Evolutionary conservation across 129 eudicot genomes (phyloP).

Genomic region (Flaveria trinervia): DNA sequence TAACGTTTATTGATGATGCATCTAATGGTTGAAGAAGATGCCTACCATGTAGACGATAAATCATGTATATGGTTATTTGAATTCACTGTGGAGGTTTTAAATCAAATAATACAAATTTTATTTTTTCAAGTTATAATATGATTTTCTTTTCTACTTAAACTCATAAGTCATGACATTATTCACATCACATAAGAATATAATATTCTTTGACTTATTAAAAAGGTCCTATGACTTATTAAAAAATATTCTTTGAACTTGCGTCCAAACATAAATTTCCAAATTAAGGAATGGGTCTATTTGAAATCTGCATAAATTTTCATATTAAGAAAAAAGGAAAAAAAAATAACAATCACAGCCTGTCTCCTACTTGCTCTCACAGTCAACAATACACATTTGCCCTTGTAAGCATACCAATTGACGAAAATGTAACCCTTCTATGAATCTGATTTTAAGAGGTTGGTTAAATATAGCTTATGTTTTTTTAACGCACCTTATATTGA

Average conservation of each 20-base stretch:
- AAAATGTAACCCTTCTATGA: too few relatives aligned
- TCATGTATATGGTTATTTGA: neutral
- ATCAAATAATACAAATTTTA: neutral
- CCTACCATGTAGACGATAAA: neutral
- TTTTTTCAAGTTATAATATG: neutral
- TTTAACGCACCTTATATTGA: too few relatives aligned
- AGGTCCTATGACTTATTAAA: neutral
- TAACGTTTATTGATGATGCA: neutral
- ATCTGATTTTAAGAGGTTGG: too few relatives aligned
- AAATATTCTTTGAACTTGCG: constrained; percentile 12
- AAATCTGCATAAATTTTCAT: constrained; percentile 17
- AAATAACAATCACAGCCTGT: constrained; percentile 34
- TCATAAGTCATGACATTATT: neutral
- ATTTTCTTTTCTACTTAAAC: too few relatives aligned
- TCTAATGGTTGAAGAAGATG: neutral
- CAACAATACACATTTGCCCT: constrained; percentile 19
- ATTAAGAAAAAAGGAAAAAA: neutral
- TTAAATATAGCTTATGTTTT: too few relatives aligned
- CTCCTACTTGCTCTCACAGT: constrained; percentile 21
- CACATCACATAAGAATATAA: neutral
- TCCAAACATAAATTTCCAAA: constrained; percentile 37
- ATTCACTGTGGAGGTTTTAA: neutral
- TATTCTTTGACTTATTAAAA: neutral
- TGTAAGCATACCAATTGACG: neutral
- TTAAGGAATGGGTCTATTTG: constrained; percentile 28